Percentiles rank a stretch among this genome's conserved stretches.
Conservation (phyloP, 2,329 filamentous ascomycete species). For the Daldinia eschscholtzii region DNA sequence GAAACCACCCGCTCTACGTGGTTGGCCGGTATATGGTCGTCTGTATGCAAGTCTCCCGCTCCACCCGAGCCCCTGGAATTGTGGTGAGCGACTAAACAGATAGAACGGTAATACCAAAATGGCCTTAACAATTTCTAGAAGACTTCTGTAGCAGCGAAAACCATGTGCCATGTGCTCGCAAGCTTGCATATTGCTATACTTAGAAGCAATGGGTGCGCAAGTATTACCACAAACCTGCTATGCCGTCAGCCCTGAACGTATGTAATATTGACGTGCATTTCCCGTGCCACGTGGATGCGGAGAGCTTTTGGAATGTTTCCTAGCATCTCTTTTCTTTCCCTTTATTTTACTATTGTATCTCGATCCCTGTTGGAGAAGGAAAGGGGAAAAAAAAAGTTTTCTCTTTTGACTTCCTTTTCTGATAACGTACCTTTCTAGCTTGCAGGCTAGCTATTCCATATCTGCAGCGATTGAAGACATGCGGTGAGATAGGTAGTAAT, state of each 20-base stretch:
- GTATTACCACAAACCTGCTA: constrained; percentile 10
- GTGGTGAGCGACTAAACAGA: constrained; percentile 19
- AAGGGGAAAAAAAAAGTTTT: constrained; percentile 13
- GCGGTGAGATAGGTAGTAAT: constrained; percentile 20
- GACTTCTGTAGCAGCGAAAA: constrained; percentile 43
- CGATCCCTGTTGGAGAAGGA: not conserved
- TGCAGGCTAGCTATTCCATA: not conserved
- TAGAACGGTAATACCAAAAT: constrained; percentile 16
- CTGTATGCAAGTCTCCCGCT: constrained; percentile 27
- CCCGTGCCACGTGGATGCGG: constrained; percentile 23
- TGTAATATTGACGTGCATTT: constrained; percentile 29
- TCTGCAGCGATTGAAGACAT: constrained; percentile 13
- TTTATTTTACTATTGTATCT: not conserved
- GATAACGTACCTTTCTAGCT: not conserved
- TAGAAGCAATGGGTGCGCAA: constrained; percentile 26
- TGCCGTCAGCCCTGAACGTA: constrained; percentile 22
- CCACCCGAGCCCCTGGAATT: constrained; percentile 31
- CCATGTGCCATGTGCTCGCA: constrained; percentile 31
- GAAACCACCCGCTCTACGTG: constrained; percentile 12
- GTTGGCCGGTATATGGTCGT: constrained; percentile 30
- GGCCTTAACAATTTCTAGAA: constrained; percentile 43
- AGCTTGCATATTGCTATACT: constrained; percentile 38
- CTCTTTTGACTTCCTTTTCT: not conserved
- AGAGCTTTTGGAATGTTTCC: not conserved
- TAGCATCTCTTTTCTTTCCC: not conserved